Conservation (phyloP, 306 rosid species). For the Pyrus betulifolia region DNA sequence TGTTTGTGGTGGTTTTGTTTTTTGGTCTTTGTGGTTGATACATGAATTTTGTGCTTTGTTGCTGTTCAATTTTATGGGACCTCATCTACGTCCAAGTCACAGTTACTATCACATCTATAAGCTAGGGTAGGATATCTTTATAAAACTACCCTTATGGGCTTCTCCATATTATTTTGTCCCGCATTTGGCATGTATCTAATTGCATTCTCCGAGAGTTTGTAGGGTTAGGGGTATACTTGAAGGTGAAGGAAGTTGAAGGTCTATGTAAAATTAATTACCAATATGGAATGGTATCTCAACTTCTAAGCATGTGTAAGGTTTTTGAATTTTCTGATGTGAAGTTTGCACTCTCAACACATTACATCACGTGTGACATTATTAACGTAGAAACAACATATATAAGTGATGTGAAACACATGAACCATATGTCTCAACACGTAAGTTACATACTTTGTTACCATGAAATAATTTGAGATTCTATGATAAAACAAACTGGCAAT, state of each 20-base stretch:
- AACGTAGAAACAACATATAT: too few relatives aligned
- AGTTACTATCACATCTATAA: not conserved
- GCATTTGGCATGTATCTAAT: not conserved
- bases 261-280: not conserved
- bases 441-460: not conserved
- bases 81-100: not conserved
- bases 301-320: not conserved
- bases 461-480: not conserved
- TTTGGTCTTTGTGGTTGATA: not conserved
- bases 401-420: not conserved
- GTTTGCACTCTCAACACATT: not conserved
- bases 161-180: not conserved
- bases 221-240: not conserved
- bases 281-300: not conserved
- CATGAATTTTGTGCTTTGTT: not conserved
- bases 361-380: not conserved
- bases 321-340: not conserved
- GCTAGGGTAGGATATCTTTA: too few relatives aligned
- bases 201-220: not conserved
- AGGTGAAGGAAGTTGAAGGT: not conserved
- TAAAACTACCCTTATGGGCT: not conserved
- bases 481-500: too few relatives aligned
- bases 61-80: not conserved
- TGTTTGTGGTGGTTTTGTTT: not conserved
- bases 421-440: too few relatives aligned